phyloP scores from a whole-genome alignment of 306 rosid genomes.

The Quercus glauca region DNA sequence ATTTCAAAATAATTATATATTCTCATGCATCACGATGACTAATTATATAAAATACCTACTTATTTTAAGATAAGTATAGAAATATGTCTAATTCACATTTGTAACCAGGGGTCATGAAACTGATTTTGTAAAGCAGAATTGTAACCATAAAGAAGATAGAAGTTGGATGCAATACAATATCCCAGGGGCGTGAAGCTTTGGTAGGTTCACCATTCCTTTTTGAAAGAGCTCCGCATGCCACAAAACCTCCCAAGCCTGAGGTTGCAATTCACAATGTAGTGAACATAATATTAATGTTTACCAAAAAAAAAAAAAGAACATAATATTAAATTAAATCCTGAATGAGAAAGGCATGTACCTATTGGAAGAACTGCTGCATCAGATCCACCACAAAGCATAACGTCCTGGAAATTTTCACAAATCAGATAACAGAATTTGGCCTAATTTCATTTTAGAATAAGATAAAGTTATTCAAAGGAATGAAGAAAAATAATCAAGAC shows the following conservation, averaged over 20 bases:
- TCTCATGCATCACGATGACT: accelerated
- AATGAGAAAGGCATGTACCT: slow-evolving; percentile 38
- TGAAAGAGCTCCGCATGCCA: slow-evolving; percentile 92
- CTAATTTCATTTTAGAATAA: neutral
- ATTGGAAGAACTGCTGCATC: slow-evolving; percentile 85
- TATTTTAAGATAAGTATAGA: too few relatives aligned
- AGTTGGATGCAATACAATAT: slow-evolving; percentile 45
- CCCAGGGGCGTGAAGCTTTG: slow-evolving; percentile 99
- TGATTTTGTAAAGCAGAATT: neutral
- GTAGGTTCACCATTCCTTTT: slow-evolving; percentile 76
- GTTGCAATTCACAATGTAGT: neutral
- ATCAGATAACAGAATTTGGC: neutral
- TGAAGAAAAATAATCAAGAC: neutral
- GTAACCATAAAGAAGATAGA: slow-evolving; percentile 6
- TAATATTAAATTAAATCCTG: slow-evolving; percentile 8
- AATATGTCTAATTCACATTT: neutral
- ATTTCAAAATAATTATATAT: too few relatives aligned
- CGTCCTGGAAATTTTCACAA: slow-evolving; percentile 41
- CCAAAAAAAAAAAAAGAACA: neutral
- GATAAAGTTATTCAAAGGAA: neutral
- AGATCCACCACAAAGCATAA: slow-evolving; percentile 96
- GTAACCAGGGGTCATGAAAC: neutral
- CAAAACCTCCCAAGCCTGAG: slow-evolving; percentile 94
- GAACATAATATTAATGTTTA: neutral
- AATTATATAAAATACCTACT: too few relatives aligned